These are phyloP conservation scores for Pseudogymnoascus sp. DNA, from an alignment of 2,329 filamentous ascomycete genomes.

Conservation along the genomic window DNA sequence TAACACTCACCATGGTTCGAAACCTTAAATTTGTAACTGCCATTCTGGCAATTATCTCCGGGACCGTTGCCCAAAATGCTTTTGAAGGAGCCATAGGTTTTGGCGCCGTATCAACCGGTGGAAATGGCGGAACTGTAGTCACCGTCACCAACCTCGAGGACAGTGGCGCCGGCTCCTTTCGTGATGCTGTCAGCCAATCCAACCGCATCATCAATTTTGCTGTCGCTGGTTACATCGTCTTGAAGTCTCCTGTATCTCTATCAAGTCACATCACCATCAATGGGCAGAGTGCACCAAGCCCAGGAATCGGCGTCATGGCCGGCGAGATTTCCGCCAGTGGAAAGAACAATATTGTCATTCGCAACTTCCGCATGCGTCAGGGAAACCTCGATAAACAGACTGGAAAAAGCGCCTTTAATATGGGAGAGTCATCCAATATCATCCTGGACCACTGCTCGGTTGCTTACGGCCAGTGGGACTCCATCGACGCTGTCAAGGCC, in stretches of 20 bases:
- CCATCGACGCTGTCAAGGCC: slow-evolving; percentile 40
- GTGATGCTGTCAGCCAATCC: slow-evolving; percentile 40
- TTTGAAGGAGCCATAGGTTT: slow-evolving; percentile 45
- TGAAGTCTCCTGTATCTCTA: slow-evolving; percentile 38
- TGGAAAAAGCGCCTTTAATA: slow-evolving; percentile 49
- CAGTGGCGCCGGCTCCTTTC: slow-evolving; percentile 40
- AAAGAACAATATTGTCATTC: slow-evolving; percentile 41
- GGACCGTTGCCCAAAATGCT: slow-evolving; percentile 23
- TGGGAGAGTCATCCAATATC: slow-evolving; percentile 47
- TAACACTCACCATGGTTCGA: background rate
- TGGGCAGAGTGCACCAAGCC: slow-evolving; percentile 42
- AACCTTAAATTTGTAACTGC: background rate
- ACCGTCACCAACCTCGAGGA: slow-evolving; percentile 42
- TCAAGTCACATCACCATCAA: slow-evolving; percentile 39
- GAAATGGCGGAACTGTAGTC: slow-evolving; percentile 38
- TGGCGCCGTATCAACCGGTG: slow-evolving; percentile 40
- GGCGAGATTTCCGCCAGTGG: slow-evolving; percentile 17
- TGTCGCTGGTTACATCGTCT: slow-evolving; percentile 41
- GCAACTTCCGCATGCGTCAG: slow-evolving; percentile 51
- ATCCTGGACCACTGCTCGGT: slow-evolving; percentile 52
- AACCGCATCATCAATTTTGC: slow-evolving; percentile 41
- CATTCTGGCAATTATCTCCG: background rate
- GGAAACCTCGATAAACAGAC: slow-evolving; percentile 41
- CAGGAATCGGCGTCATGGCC: slow-evolving; percentile 36
- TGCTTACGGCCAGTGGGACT: slow-evolving; percentile 51